A percentile compares a stretch with the other conserved stretches of the same genome.
Conservation (phyloP, 495 filamentous ascomycete genomes). For the Xylaria grammica region DNA sequence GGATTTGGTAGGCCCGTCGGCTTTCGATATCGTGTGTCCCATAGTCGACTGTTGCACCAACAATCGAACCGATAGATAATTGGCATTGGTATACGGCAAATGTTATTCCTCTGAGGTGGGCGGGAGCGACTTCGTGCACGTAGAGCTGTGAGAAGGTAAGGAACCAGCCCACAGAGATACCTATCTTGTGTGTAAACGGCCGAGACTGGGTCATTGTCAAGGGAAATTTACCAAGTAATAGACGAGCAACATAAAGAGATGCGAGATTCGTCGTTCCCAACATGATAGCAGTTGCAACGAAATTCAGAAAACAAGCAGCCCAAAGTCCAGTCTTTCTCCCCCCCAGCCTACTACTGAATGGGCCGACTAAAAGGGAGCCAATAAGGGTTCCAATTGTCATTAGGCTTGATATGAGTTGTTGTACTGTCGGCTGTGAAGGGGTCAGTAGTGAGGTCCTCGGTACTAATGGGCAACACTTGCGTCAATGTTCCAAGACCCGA, state of each 20-base stretch:
- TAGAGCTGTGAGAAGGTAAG: constrained; percentile 61
- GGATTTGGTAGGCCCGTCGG: constrained; percentile 55
- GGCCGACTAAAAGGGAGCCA: constrained; percentile 52
- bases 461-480: constrained; percentile 23
- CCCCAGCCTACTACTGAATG: constrained; percentile 50
- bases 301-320: constrained; percentile 48
- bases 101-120: constrained; percentile 51
- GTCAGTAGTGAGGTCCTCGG: neutral
- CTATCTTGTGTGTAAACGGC: constrained; percentile 21
- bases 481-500: constrained; percentile 38
- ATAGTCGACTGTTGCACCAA: constrained; percentile 62
- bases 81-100: constrained; percentile 43
- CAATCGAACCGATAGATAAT: constrained; percentile 52
- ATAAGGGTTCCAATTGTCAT: constrained; percentile 61
- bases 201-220: neutral
- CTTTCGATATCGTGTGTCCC: constrained; percentile 47
- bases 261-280: constrained; percentile 52
- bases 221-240: constrained; percentile 46
- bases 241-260: constrained; percentile 53
- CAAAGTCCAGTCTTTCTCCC: constrained; percentile 50
- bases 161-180: constrained; percentile 55
- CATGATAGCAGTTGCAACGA: constrained; percentile 53
- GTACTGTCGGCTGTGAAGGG: constrained; percentile 44
- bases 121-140: constrained; percentile 49
- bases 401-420: constrained; percentile 55